A percentile compares a stretch with the other conserved stretches of the same genome.
phyloP scores from a whole-genome alignment of 2,329 filamentous ascomycete species.

The Albophoma yamanashiensis region DNA sequence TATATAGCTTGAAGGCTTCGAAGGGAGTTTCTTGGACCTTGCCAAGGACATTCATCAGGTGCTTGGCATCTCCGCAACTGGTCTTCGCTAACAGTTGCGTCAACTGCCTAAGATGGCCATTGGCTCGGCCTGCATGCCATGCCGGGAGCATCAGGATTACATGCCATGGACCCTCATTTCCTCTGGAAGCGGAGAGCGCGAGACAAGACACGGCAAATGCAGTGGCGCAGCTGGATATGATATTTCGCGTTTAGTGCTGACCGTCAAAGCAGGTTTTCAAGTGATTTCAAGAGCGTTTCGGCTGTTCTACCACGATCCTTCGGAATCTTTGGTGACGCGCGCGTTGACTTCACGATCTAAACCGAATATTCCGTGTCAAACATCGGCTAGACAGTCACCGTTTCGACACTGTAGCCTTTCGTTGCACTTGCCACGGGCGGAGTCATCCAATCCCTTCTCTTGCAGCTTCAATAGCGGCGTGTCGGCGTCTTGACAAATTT shows the following conservation, averaged over 20 bases:
- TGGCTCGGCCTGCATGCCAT: background rate
- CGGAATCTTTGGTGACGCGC: constrained; percentile 26
- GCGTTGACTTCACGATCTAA: constrained; percentile 17
- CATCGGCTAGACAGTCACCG: constrained; percentile 13
- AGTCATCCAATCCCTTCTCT: constrained; percentile 18
- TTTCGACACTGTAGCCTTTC: constrained; percentile 6
- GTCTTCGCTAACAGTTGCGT: too few relatives aligned
- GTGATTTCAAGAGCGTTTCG: constrained; percentile 29
- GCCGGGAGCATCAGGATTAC: background rate
- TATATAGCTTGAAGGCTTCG: too few relatives aligned
- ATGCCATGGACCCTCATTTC: background rate
- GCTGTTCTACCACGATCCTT: constrained; percentile 28
- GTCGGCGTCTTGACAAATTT: constrained; percentile 27
- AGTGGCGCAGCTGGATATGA: background rate
- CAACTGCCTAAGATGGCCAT: background rate
- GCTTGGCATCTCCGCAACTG: background rate
- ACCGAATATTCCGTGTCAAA: constrained; percentile 13
- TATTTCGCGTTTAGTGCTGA: constrained; percentile 10
- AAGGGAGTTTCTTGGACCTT: too few relatives aligned
- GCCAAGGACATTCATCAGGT: too few relatives aligned
- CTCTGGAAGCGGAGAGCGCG: background rate
- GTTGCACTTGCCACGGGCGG: constrained; percentile 7
- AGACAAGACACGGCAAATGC: background rate
- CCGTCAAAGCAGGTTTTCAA: constrained; percentile 20
- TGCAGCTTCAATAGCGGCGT: constrained; percentile 24